Conservation (phyloP, 2,329 filamentous ascomycete species). For the Ophiostoma populinum region DNA sequence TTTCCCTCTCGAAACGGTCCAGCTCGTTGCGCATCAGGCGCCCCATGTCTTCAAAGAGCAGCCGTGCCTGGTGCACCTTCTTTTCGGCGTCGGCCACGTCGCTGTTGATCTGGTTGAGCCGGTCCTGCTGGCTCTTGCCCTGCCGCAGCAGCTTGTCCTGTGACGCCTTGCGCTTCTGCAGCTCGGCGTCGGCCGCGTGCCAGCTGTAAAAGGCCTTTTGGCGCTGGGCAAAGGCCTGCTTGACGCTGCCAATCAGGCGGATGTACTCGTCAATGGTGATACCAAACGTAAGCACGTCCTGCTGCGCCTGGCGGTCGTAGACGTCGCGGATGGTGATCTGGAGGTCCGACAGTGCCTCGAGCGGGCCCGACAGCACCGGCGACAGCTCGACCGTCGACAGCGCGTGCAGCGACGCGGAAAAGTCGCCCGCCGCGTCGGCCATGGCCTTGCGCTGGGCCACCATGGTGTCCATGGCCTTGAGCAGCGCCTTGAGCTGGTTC, state of each 20-base stretch:
- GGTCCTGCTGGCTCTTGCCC: slow-evolving; percentile 89
- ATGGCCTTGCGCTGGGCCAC: slow-evolving; percentile 84
- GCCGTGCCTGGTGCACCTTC: slow-evolving; percentile 73
- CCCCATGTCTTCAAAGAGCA: slow-evolving; percentile 96
- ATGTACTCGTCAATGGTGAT: slow-evolving; percentile 99
- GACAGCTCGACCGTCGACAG: slow-evolving; percentile 87
- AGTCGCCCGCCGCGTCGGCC: slow-evolving; percentile 83
- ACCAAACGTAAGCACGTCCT: slow-evolving; percentile 87
- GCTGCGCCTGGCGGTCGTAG: slow-evolving; percentile 91
- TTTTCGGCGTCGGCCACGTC: slow-evolving; percentile 92
- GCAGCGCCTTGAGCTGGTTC: slow-evolving; percentile 70
- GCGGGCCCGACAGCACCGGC: slow-evolving; percentile 67
- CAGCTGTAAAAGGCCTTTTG: slow-evolving; percentile 94
- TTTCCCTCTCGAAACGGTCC: slow-evolving; percentile 88
- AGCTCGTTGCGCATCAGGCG: slow-evolving; percentile 78
- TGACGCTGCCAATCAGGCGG: slow-evolving; percentile 83
- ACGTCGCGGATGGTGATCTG: slow-evolving; percentile 89
- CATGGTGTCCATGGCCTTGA: slow-evolving; percentile 90
- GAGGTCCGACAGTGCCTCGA: slow-evolving; percentile 82
- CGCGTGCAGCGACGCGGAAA: slow-evolving; percentile 81
- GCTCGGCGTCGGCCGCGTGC: slow-evolving; percentile 77
- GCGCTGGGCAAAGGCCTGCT: slow-evolving; percentile 78
- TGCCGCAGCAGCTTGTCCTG: slow-evolving; percentile 94
- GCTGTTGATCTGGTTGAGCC: slow-evolving; percentile 77
- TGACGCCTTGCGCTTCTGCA: slow-evolving; percentile 72